A percentile compares a stretch with the other conserved stretches of the same genome.
phyloP scores from a whole-genome alignment of 768 basidiomycete genomes.

The Chlorophyllum brunneum region DNA sequence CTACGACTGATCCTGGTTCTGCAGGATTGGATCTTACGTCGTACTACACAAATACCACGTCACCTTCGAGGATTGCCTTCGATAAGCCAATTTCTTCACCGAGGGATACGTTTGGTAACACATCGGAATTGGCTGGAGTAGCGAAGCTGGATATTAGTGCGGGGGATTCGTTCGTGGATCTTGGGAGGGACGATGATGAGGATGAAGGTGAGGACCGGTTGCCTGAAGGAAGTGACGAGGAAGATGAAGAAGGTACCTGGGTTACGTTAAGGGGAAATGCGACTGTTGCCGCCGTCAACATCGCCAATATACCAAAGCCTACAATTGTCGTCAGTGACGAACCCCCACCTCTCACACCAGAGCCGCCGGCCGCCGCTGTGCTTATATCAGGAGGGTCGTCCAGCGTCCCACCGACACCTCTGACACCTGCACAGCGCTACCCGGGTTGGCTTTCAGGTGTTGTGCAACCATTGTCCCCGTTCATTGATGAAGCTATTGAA shows the following conservation, averaged over 20 bases:
- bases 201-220: conserved; percentile 19
- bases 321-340: conserved; percentile 32
- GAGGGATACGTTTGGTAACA: conserved; percentile 36
- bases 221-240: conserved; percentile 16
- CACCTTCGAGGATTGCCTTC: conserved; percentile 20
- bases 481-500: conserved; percentile 59
- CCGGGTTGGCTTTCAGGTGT: conserved; percentile 60
- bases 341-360: conserved; percentile 4
- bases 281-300: conserved; percentile 25
- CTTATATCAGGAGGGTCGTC: conserved; percentile 21
- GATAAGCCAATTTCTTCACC: conserved; percentile 21
- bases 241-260: conserved; percentile 19
- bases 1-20: conserved; percentile 24
- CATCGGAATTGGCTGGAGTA: conserved; percentile 15
- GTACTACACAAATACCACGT: conserved; percentile 17
- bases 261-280: conserved; percentile 16
- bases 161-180: conserved; percentile 7
- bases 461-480: conserved; percentile 55
- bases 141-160: not conserved
- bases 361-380: conserved; percentile 16
- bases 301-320: conserved; percentile 22
- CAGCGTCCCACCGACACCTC: conserved; percentile 25
- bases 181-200: conserved; percentile 14
- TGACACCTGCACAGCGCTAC: conserved; percentile 47
- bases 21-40: not conserved